phyloP scores from a whole-genome alignment of 768 basidiomycete species.

The Lentinula lateritia region DNA sequence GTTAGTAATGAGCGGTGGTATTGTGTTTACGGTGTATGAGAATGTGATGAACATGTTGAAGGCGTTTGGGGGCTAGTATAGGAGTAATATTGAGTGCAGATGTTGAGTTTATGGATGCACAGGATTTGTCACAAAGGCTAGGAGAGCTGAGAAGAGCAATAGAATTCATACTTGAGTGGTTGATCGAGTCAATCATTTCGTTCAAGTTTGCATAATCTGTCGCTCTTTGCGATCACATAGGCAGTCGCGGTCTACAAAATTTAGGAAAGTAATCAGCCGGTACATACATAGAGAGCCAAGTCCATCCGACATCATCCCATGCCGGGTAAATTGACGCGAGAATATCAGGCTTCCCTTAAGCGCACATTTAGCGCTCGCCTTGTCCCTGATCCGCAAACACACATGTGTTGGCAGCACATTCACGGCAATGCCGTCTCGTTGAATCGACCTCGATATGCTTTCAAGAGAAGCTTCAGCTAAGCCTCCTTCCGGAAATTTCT shows the following conservation, averaged over 20 bases:
- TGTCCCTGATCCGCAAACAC: background rate
- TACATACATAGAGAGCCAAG: no score
- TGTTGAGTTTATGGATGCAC: no score
- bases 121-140: no score
- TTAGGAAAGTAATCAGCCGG: no score
- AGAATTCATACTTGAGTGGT: no score
- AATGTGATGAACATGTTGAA: constrained; percentile 52
- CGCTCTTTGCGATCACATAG: no score
- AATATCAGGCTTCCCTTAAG: background rate
- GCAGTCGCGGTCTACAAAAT: no score
- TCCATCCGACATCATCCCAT: background rate
- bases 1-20: constrained; percentile 60
- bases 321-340: background rate
- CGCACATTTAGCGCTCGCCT: background rate
- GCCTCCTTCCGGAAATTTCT: background rate
- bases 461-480: background rate
- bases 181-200: no score
- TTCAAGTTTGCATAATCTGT: no score
- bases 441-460: background rate
- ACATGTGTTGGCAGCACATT: background rate
- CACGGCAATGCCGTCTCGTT: background rate
- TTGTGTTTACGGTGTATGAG: constrained; percentile 67
- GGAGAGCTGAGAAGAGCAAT: no score
- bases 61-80: background rate
- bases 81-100: background rate